A percentile compares a stretch with the other conserved stretches of the same genome.
Evolutionary conservation across 345 rosid species (phyloP).

Genomic region (Nasturtium officinale): DNA sequence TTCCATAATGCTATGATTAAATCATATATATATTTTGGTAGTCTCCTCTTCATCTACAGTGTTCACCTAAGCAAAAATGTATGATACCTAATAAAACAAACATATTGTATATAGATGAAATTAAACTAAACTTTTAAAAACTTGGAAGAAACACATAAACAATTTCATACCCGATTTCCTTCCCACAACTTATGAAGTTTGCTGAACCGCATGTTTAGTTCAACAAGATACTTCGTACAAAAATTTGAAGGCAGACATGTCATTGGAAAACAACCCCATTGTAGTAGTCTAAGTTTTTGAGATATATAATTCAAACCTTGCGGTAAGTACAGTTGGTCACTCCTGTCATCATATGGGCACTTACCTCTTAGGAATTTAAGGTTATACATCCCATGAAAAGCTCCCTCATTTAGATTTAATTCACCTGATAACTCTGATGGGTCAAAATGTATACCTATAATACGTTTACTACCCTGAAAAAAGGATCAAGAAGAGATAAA

Average conservation of each 20-base stretch:
- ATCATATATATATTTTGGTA: no score
- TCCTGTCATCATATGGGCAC: not conserved
- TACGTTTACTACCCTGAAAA: constrained; percentile 11
- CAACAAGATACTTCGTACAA: constrained; percentile 8
- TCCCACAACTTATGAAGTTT: constrained; percentile 19
- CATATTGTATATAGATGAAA: no score
- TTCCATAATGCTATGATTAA: no score
- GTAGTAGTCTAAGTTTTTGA: not conserved
- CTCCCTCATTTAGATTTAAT: not conserved
- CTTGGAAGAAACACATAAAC: no score
- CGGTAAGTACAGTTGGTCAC: not conserved
- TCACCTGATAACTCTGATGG: not conserved
- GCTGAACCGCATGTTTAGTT: not conserved
- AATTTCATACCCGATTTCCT: not conserved
- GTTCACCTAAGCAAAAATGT: no score
- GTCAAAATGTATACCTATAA: constrained; percentile 6
- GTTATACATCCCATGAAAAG: not conserved
- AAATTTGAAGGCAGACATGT: constrained; percentile 16
- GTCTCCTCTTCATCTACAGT: no score
- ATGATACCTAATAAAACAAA: no score
- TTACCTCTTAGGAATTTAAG: constrained; percentile 1
- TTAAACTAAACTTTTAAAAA: no score
- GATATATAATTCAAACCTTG: constrained; percentile 4
- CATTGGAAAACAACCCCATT: constrained; percentile 14
- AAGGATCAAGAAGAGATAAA: no score